A percentile compares a stretch with the other conserved stretches of the same genome.
phyloP scores from a whole-genome alignment of 495 filamentous ascomycete species.

The Friedmanniomyces simplex region DNA sequence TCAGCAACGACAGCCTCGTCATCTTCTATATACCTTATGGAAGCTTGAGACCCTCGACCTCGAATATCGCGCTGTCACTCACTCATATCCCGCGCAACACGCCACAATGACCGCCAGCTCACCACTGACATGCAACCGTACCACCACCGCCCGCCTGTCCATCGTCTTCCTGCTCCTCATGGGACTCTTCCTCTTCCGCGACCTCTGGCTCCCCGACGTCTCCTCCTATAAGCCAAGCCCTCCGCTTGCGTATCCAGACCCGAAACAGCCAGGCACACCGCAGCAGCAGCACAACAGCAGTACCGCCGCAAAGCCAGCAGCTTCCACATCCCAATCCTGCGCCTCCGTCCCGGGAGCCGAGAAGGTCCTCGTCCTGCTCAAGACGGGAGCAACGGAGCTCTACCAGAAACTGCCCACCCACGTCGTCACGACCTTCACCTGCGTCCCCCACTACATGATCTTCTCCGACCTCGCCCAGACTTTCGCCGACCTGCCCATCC shows the following conservation, averaged over 20 bases:
- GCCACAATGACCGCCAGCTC: neutral
- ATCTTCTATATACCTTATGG: too few relatives aligned
- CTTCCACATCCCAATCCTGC: neutral
- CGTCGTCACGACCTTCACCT: constrained; percentile 42
- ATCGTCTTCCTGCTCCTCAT: constrained; percentile 5
- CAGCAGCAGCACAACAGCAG: neutral
- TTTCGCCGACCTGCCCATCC: constrained; percentile 38
- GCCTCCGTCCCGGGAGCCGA: constrained; percentile 15
- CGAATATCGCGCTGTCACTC: neutral
- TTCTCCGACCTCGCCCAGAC: constrained; percentile 45
- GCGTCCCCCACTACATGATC: constrained; percentile 45
- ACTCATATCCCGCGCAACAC: neutral
- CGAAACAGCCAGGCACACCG: neutral
- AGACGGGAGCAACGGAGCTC: constrained; percentile 30
- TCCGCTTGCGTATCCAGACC: neutral
- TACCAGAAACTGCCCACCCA: constrained; percentile 33
- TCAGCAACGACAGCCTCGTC: too few relatives aligned
- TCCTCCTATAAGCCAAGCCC: neutral
- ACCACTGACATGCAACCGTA: neutral
- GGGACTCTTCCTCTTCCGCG: constrained; percentile 10
- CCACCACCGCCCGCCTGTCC: constrained; percentile 5
- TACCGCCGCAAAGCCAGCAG: neutral
- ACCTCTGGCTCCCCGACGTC: constrained; percentile 14
- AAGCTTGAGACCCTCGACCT: neutral
- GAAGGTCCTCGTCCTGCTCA: constrained; percentile 29